phyloP scores from a whole-genome alignment of 192 early-diverging fungal genomes.

The Coemansia sp. region DNA sequence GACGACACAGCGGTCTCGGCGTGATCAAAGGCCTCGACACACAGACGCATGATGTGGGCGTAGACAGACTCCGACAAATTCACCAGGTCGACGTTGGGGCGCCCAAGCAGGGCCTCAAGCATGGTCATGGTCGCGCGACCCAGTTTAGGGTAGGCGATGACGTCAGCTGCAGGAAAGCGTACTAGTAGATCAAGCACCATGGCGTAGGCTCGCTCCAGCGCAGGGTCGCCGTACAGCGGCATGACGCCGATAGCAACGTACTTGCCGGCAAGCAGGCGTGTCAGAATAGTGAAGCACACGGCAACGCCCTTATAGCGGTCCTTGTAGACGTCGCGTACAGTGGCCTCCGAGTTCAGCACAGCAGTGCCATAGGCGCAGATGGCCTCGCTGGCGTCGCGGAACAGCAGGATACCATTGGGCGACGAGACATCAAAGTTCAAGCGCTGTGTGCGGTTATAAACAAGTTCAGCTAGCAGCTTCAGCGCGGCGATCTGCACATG shows the following conservation, averaged over 20 bases:
- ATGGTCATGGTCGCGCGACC: constrained; percentile 59
- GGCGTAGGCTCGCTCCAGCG: constrained; percentile 65
- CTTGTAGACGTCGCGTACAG: constrained; percentile 54
- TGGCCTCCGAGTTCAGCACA: constrained; percentile 9
- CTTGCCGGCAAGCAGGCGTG: constrained; percentile 67
- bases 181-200: constrained; percentile 69
- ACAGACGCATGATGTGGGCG: constrained; percentile 71
- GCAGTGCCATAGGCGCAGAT: constrained; percentile 59
- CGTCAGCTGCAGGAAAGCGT: constrained; percentile 69
- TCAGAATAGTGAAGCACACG: constrained; percentile 72
- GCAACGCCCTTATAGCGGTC: constrained; percentile 73
- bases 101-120: constrained; percentile 68
- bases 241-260: constrained; percentile 94
- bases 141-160: constrained; percentile 64
- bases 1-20: constrained; percentile 60
- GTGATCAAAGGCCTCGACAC: constrained; percentile 68
- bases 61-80: constrained; percentile 59
- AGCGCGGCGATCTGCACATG: constrained; percentile 67
- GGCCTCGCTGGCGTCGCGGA: constrained; percentile 78
- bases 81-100: constrained; percentile 65
- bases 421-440: constrained; percentile 82
- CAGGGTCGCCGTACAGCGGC: constrained; percentile 79
- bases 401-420: constrained; percentile 84
- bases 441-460: constrained; percentile 74
- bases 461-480: constrained; percentile 80